A percentile compares a stretch with the other conserved stretches of the same genome.
phyloP scores from a whole-genome alignment of 176 grass and related monocot genomes.

The Tuctoria greenei region DNA sequence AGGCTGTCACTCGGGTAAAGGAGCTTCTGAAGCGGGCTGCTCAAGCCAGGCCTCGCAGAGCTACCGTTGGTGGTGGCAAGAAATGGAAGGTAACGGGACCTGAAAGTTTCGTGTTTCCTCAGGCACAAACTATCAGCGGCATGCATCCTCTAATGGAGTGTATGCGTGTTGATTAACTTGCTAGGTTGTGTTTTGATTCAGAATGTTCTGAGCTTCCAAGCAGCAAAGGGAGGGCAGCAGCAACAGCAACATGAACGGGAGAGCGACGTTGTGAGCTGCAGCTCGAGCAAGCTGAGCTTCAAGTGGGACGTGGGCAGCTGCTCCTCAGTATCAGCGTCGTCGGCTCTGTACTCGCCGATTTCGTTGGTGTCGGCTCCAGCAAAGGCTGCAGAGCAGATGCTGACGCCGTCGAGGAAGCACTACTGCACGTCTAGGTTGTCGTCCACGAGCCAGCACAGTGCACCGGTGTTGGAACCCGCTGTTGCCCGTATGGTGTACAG shows the following conservation, averaged over 20 bases:
- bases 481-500: not conserved
- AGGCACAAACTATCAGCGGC: not conserved
- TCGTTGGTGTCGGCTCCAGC: slow-evolving; percentile 41
- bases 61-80: not conserved
- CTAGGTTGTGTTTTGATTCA: not conserved
- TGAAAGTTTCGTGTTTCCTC: not conserved
- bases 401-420: slow-evolving; percentile 30
- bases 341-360: slow-evolving; percentile 43
- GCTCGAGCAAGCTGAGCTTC: slow-evolving; percentile 53
- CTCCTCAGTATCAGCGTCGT: slow-evolving; percentile 38
- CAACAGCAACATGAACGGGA: not conserved
- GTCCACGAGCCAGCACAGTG: slow-evolving; percentile 40
- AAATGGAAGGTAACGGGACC: slow-evolving; percentile 48
- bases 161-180: not conserved
- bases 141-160: not conserved
- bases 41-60: slow-evolving; percentile 34
- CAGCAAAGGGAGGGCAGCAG: not conserved
- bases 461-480: not conserved
- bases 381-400: slow-evolving; percentile 5
- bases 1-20: slow-evolving; percentile 52
- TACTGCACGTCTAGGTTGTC: slow-evolving; percentile 37
- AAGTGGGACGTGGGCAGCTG: slow-evolving; percentile 62
- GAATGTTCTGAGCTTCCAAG: slow-evolving; percentile 51
- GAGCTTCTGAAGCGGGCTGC: slow-evolving; percentile 48
- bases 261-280: slow-evolving; percentile 26